phyloP scores from a whole-genome alignment of 176 grass and related monocot species.

The Cenchrus fungigraminus region DNA sequence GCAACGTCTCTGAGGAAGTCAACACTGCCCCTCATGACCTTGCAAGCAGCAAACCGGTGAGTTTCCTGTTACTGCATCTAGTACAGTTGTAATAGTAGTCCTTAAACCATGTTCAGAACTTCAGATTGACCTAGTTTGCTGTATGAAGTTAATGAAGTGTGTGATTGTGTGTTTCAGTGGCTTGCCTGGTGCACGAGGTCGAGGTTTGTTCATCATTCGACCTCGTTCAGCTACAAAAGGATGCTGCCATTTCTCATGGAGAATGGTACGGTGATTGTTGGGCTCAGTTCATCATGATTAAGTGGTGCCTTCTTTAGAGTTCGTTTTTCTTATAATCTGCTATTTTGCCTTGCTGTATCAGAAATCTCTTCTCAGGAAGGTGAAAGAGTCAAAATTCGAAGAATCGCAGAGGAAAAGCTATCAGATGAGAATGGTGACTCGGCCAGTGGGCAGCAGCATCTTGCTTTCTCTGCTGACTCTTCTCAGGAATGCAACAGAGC shows the following conservation, averaged over 20 bases:
- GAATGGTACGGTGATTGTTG: constrained; percentile 48
- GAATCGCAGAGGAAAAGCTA: constrained; percentile 14
- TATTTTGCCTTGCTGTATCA: constrained; percentile 40
- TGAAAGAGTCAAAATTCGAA: constrained; percentile 31
- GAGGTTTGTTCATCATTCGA: constrained; percentile 59
- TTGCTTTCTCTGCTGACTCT: constrained; percentile 27
- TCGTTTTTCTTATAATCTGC: constrained; percentile 33
- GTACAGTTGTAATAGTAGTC: neutral
- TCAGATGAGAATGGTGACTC: neutral
- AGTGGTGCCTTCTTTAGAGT: neutral
- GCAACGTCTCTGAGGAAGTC: neutral
- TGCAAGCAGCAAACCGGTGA: constrained; percentile 40
- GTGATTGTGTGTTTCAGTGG: constrained; percentile 50
- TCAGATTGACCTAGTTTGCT: neutral
- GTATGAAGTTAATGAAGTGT: neutral
- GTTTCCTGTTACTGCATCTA: neutral
- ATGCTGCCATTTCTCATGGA: constrained; percentile 88
- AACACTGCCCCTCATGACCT: constrained; percentile 3
- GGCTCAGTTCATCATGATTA: constrained; percentile 7
- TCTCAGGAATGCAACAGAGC: constrained; percentile 8
- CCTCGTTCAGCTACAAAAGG: constrained; percentile 87
- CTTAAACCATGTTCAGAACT: neutral
- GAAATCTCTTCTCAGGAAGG: constrained; percentile 36
- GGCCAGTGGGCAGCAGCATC: neutral
- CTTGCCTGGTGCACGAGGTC: constrained; percentile 47